Evolutionary conservation across 75 land plant genomes (phyloP).

Genomic region (Picea sitchensis): DNA sequence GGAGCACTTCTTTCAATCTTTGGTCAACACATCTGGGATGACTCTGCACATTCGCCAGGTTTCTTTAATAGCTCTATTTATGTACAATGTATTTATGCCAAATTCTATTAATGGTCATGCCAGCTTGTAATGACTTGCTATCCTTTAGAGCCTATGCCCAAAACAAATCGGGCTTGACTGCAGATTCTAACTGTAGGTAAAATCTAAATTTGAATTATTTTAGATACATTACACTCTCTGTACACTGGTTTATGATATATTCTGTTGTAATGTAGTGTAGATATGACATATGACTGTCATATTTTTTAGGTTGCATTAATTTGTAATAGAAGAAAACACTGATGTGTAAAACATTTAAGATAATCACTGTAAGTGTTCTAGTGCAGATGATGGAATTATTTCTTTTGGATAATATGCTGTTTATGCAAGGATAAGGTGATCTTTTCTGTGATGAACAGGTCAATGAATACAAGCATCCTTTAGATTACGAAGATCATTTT

Average conservation of each 20-base stretch:
- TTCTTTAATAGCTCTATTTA: not conserved
- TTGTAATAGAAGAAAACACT: not conserved
- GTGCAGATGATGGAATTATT: conserved; percentile 1
- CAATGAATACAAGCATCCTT: no score
- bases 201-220: not conserved
- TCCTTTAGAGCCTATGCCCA: not conserved
- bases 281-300: not conserved
- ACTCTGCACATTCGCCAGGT: conserved; percentile 97
- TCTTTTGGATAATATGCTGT: not conserved
- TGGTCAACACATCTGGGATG: conserved; percentile 97
- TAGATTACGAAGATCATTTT: no score
- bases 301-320: not conserved
- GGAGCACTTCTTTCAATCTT: conserved; percentile 97
- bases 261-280: not conserved
- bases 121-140: not conserved
- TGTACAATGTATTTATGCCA: not conserved
- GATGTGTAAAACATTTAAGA: not conserved
- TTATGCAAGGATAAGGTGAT: no score
- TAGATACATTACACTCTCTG: not conserved
- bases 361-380: not conserved
- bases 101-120: not conserved
- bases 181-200: not conserved
- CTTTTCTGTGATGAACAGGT: no score
- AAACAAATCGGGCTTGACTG: not conserved
- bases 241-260: not conserved